phyloP scores from a whole-genome alignment of 179 eudicot species.

The Nepenthes alata region DNA sequence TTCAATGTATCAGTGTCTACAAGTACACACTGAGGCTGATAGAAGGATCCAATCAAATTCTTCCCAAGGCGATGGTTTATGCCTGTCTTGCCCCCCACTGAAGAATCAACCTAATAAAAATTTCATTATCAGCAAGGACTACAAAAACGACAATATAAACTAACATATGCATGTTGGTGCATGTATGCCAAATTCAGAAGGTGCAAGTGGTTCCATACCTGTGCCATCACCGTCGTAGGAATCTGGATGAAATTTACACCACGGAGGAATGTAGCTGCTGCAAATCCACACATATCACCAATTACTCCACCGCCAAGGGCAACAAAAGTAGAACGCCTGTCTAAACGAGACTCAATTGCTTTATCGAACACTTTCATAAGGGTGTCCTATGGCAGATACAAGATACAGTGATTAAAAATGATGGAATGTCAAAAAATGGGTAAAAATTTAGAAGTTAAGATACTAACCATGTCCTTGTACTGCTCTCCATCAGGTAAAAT shows the following conservation, averaged over 20 bases:
- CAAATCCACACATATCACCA: conserved; percentile 99
- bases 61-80: conserved; percentile 87
- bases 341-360: conserved; percentile 91
- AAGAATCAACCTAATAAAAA: conserved; percentile 76
- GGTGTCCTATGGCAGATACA: conserved; percentile 40
- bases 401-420: conserved; percentile 4
- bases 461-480: conserved; percentile 79
- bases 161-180: not conserved
- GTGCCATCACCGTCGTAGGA: conserved; percentile 98
- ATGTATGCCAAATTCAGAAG: not conserved
- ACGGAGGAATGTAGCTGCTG: conserved; percentile 86
- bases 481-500: conserved; percentile 90
- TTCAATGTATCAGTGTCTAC: conserved; percentile 75
- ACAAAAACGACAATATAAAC: conserved; percentile 1
- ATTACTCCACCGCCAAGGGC: conserved; percentile 99
- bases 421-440: not conserved
- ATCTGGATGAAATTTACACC: conserved; percentile 98
- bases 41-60: conserved; percentile 90
- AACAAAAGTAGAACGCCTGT: conserved; percentile 79
- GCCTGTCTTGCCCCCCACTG: conserved; percentile 98
- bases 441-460: not conserved
- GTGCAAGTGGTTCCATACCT: conserved; percentile 30
- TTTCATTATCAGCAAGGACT: conserved; percentile 2
- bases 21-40: conserved; percentile 96
- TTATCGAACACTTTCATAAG: conserved; percentile 91